Evolutionary conservation across 2,329 filamentous ascomycete species (phyloP).

Genomic region (Podosphaera xanthii): DNA sequence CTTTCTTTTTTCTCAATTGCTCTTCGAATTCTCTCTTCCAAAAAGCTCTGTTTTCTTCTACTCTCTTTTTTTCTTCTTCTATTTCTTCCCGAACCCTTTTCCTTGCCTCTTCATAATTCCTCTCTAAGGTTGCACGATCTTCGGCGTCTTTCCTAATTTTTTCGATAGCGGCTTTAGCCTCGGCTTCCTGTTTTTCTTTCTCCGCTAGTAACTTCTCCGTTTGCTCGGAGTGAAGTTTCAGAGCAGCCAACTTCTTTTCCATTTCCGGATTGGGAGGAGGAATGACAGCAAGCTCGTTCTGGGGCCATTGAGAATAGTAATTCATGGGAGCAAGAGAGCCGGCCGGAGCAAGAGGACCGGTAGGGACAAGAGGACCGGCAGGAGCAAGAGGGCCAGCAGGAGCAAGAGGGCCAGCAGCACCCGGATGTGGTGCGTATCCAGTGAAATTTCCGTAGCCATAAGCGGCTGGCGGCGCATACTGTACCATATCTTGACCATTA

Average conservation of each 20-base stretch:
- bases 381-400: slow-evolving; percentile 1
- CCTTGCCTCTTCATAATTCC: slow-evolving; percentile 5
- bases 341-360: slow-evolving; percentile 4
- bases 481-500: slow-evolving; percentile 13
- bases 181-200: slow-evolving; percentile 17
- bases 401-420: slow-evolving; percentile 6
- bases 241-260: slow-evolving; percentile 35
- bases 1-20: slow-evolving; percentile 11
- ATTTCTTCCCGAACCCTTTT: slow-evolving; percentile 6
- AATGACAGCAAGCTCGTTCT: slow-evolving; percentile 9
- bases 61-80: slow-evolving; percentile 5
- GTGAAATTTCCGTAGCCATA: slow-evolving; percentile 11
- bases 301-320: slow-evolving; percentile 11
- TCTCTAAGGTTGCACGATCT: slow-evolving; percentile 20
- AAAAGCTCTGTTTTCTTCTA: slow-evolving; percentile 6
- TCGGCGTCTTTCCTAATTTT: slow-evolving; percentile 23
- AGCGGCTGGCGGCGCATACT: slow-evolving; percentile 12
- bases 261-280: slow-evolving; percentile 9
- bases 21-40: slow-evolving; percentile 9
- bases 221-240: slow-evolving; percentile 25
- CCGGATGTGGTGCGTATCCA: slow-evolving; percentile 7
- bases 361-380: no score
- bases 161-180: slow-evolving; percentile 23
- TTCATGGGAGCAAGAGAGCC: slow-evolving; percentile 7
- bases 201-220: slow-evolving; percentile 20